These are phyloP conservation scores for Saprolegnia parasitica DNA, from an alignment of 352 stramenopile species.

Conservation along the genomic window DNA sequence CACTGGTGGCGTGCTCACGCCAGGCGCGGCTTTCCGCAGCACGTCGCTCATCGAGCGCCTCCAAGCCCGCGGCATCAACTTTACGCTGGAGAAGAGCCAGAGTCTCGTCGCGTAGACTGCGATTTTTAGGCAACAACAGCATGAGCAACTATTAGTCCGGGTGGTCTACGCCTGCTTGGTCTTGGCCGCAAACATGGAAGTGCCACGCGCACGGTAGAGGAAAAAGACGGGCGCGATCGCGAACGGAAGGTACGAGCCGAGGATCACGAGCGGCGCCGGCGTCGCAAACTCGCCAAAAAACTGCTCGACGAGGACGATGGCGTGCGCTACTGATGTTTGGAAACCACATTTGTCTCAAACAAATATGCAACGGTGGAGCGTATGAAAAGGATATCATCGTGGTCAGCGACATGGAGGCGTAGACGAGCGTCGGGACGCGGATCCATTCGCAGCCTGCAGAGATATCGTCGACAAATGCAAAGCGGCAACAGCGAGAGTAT, in stretches of 20 bases:
- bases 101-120: background rate
- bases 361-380: background rate
- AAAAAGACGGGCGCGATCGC: slow-evolving; percentile 1
- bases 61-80: slow-evolving; percentile 6
- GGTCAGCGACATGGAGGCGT: slow-evolving; percentile 8
- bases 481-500: background rate
- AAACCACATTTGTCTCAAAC: background rate
- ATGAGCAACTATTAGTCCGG: too few species aligned
- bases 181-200: slow-evolving; percentile 8
- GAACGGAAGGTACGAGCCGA: slow-evolving; percentile 9
- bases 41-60: slow-evolving; percentile 20
- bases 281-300: slow-evolving; percentile 5
- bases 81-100: slow-evolving; percentile 11
- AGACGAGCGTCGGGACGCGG: slow-evolving; percentile 13
- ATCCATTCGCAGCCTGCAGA: slow-evolving; percentile 17
- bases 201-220: background rate
- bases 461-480: background rate
- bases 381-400: slow-evolving; percentile 5
- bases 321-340: background rate
- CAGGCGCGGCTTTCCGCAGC: slow-evolving; percentile 13
- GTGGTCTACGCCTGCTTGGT: slow-evolving; percentile 4
- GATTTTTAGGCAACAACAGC: background rate
- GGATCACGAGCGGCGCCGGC: background rate
- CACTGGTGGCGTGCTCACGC: slow-evolving; percentile 16
- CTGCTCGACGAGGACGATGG: slow-evolving; percentile 14